Evolutionary conservation across 768 basidiomycete genomes (phyloP), one percentile per base, ranked within the genome.

Genomic region (Rubroboletus pulcherrimus): DNA sequence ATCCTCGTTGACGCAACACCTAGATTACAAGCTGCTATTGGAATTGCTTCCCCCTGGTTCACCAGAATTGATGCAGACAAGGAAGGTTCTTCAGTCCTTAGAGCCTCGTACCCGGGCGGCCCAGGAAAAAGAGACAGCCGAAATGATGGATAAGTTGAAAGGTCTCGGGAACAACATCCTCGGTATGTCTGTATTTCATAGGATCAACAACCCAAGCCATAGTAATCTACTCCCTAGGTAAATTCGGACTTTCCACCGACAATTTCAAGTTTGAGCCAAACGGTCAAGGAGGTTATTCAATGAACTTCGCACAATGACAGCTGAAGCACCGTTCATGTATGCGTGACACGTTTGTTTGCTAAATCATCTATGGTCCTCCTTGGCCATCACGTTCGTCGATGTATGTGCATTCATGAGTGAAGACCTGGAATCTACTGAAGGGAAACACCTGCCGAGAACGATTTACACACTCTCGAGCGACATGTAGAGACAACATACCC

Each of bases 241-340:
- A 89, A 57, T 98, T 98, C 66, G 96, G 97, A 17, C 71, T 98
- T 59, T 93, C 89, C 14, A 98, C 95, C 0, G 87, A 98, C 67
- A 98, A 96, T 74, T 98, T 98, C 81, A 89, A 98, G 74, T 92
- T 99, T 65, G 86, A 86, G 56, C 92, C 92, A 17, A 95, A 96
- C 60, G 91, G 87, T 7, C 86, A 93, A 58, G 96, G 96, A n/a
- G 93, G 96, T 0, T 98, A 98, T 75, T 90, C 89, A 1, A 84
- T 98, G 82, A 90, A 91, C 64, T 97, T 98, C 67, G 76, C 75
- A 43, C 80, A 69, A 63, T 86, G 70, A 78, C 51, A 35, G 11
- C 12, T 3, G 24, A 31, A 41, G 38, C 12, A 26, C 26, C 24
- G 29, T 26, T 29, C 29, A n/a, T 30, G 37, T 31, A 40, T 7